phyloP scores from a whole-genome alignment of 2,329 filamentous ascomycete genomes.

The Botryotinia narcissicola region DNA sequence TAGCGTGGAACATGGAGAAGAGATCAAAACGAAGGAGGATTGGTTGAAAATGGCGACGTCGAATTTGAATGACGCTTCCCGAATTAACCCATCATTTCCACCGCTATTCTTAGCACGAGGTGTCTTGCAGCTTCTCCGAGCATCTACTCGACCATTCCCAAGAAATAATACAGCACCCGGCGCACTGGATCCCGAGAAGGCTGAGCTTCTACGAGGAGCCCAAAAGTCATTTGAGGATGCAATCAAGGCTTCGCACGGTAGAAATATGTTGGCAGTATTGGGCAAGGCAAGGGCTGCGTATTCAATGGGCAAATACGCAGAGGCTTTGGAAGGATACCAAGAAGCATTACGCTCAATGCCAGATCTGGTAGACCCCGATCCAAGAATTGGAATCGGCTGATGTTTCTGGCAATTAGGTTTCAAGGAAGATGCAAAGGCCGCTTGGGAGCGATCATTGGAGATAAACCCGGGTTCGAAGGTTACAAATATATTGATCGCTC shows the following conservation, averaged over 20 bases:
- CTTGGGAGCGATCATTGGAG: conserved; percentile 86
- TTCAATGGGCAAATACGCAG: conserved; percentile 79
- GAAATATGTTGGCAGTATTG: conserved; percentile 89
- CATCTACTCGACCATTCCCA: conserved; percentile 76
- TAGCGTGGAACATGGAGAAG: conserved; percentile 56
- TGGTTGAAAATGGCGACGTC: conserved; percentile 89
- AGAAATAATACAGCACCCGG: conserved; percentile 49
- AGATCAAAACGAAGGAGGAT: conserved; percentile 87
- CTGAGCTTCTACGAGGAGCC: conserved; percentile 79
- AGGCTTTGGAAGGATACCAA: conserved; percentile 83
- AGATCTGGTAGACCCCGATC: conserved; percentile 86
- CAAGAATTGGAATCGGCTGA: conserved; percentile 91
- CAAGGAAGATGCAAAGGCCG: conserved; percentile 85
- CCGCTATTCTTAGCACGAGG: conserved; percentile 89
- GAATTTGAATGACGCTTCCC: conserved; percentile 90
- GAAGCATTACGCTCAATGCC: conserved; percentile 83
- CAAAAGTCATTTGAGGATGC: conserved; percentile 95
- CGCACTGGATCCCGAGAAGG: conserved; percentile 66
- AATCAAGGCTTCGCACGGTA: conserved; percentile 75
- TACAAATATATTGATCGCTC: conserved; percentile 83
- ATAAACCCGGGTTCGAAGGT: conserved; percentile 81
- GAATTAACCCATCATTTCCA: conserved; percentile 88
- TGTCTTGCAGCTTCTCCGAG: conserved; percentile 81
- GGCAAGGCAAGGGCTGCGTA: conserved; percentile 86
- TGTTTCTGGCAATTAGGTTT: conserved; percentile 96